Base-by-base conservation (phyloP, 495 filamentous ascomycete genomes). In the Neurospora sp. region DNA sequence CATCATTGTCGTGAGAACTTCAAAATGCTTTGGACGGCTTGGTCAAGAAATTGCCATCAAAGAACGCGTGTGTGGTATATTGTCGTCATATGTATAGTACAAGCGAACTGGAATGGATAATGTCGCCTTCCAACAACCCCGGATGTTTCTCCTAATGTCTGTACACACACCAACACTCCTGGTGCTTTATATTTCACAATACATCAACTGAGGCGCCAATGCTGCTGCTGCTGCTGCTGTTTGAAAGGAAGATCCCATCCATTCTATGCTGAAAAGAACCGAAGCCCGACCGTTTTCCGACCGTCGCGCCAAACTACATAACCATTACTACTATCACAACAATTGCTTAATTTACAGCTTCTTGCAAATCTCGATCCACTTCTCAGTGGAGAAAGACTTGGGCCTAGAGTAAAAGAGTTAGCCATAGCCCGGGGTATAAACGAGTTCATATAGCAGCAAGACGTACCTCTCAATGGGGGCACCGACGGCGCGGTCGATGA, bases 401-500 rank as follows among this genome's bases (percentile, higher is more conserved):
- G 96, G 96, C 76, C 91, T 81, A 71, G 74, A 86, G 87, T 72
- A 14, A 83, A 86, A 76, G 37, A 69, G 39, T 53, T 39, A 20
- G 39, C 6, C 39, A n/a, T 9, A 35, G 14, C 20, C 12, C 70
- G 46, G 72, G 40, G 70, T 71, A 16, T 27, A 16, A 65, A 39
- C 40, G 22, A 40, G 40, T 61, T 68, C 20, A 48, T 27, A 46
- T 59, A 20, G 48, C 69, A 68, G 12, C 11, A 71, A 20, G 39
- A 69, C 78, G 42, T 79, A 82, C 80, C 88, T 81, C 87, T 93
- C 92, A 77, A 93, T 93, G 71, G 91, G 91, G 78, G 90, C 89
- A 77, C 96, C 96, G 71, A 98, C 89, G 73, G 96, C 96, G 83
- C 96, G 96, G 89, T 99, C 96, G 81, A 98, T 98, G 89, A 99